Evolutionary conservation across 306 rosid species (phyloP), one percentile per base, ranked within the genome.

Genomic region (Medicago lupulina): DNA sequence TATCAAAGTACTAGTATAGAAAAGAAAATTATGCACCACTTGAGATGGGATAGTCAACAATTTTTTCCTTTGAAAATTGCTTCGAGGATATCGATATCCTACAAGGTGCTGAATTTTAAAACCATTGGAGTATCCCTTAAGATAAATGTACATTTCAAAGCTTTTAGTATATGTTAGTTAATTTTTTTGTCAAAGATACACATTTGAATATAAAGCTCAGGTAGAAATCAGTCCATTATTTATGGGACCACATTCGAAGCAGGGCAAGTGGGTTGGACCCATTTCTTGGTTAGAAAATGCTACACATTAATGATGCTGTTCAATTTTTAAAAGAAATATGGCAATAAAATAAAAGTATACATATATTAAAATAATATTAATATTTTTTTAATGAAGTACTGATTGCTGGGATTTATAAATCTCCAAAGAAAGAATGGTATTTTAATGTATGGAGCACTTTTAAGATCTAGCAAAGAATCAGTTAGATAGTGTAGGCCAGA

Each of bases 381-480:
- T 23, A 58, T 8, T 79, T 75, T 65, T 44, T 61, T 64, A 49
- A 70, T 39, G 15, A 38, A 75, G 5, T 11, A 68, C 21, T n/a
- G 61, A 34, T 70, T 38, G 21, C 11, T 62, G 55, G 62, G 15
- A 7, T 78, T 43, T 28, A 69, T 39, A 74, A 17, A 18, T 23
- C 9, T 50, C 8, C 9, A 77, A 61, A 63, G 25, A 77, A 61
- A 63, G 18, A 31, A 77, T 70, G 68, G 69, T 79, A 76, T 79
- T 79, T 61, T 79, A 90, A 80, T 80, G 66, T 73, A 25, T 16
- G 9, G 65, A 11, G 77, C 84, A 78, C 88, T 88, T 83, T 84
- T 84, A 83, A 87, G 93, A 87, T 87, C 83, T 83, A 84, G 84
- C 62, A 65, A 83, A 86, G 92, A 85, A 89, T 84, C 87, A 84